Conservation (phyloP, 1,284 basidiomycete species). For the Ganoderma lingzhi region DNA sequence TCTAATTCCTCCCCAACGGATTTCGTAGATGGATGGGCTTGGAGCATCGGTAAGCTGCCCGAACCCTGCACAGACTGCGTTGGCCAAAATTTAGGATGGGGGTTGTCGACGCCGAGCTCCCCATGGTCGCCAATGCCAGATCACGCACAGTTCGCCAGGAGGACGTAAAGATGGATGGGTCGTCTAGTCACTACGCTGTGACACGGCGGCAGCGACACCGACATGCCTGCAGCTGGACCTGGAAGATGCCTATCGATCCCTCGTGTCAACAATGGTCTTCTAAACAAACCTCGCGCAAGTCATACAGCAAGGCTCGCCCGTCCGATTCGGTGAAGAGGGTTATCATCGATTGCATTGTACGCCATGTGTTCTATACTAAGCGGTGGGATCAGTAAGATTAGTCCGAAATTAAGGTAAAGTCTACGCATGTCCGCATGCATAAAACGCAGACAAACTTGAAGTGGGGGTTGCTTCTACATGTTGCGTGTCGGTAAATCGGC, state of each 20-base stretch:
- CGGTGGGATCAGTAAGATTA: slow-evolving; percentile 12
- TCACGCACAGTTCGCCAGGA: neutral
- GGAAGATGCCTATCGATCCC: slow-evolving; percentile 13
- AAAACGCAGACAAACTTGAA: neutral
- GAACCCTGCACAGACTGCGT: neutral
- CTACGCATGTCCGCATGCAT: slow-evolving; percentile 1
- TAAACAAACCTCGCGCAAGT: neutral
- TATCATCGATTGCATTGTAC: slow-evolving; percentile 13
- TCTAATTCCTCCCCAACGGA: slow-evolving; percentile 1
- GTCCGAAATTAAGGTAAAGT: slow-evolving; percentile 5
- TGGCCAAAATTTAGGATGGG: neutral
- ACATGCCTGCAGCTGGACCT: neutral
- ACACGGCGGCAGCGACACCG: neutral
- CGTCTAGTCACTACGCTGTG: neutral
- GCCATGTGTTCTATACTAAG: slow-evolving; percentile 15
- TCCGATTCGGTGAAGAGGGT: slow-evolving; percentile 7
- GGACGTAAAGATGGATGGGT: slow-evolving; percentile 15
- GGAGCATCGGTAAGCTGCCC: neutral
- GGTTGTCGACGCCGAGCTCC: neutral
- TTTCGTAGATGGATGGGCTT: neutral
- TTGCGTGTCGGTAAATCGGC: neutral
- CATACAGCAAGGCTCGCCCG: neutral
- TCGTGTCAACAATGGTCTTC: slow-evolving; percentile 10
- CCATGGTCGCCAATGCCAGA: neutral
- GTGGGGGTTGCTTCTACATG: neutral